A percentile compares a stretch with the other conserved stretches of the same genome.
These are phyloP conservation scores for Scleromitrula shiraiana DNA, from an alignment of 2,329 filamentous ascomycete species.

Conservation along the genomic window DNA sequence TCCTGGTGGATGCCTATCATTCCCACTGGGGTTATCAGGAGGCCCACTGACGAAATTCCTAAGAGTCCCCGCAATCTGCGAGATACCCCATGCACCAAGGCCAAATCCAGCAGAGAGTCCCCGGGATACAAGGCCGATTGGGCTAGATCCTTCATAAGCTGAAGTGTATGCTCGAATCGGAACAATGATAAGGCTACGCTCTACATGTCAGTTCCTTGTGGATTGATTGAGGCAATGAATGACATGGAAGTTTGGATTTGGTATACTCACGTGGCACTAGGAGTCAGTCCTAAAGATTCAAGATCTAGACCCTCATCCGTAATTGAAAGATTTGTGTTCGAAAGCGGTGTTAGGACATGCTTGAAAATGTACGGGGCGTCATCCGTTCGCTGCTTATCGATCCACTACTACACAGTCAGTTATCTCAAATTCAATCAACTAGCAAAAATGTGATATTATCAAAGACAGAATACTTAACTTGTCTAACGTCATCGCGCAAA, in stretches of 20 bases:
- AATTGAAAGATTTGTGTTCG: constrained; percentile 65
- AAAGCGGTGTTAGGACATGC: constrained; percentile 69
- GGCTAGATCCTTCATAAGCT: constrained; percentile 40
- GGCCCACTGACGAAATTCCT: constrained; percentile 32
- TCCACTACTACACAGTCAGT: constrained; percentile 43
- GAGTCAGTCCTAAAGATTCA: constrained; percentile 61
- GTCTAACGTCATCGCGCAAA: constrained; percentile 58
- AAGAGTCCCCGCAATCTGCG: constrained; percentile 34
- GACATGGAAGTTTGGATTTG: not conserved
- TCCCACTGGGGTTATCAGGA: constrained; percentile 5
- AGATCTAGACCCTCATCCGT: constrained; percentile 66
- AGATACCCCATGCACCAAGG: constrained; percentile 36
- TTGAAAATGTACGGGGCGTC: constrained; percentile 72
- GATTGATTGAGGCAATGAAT: no score
- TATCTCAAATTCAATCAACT: no score
- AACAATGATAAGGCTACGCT: constrained; percentile 56
- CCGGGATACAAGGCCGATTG: constrained; percentile 27
- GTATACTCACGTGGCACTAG: constrained; percentile 55
- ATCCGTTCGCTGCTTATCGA: constrained; percentile 57
- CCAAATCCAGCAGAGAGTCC: constrained; percentile 31
- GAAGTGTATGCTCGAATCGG: constrained; percentile 56
- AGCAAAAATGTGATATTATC: not conserved
- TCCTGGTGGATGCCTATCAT: not conserved
- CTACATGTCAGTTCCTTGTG: not conserved
- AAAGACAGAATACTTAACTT: constrained; percentile 16